Evolutionary conservation across 768 basidiomycete genomes (phyloP).

Genomic region (Leccinum variicolor): DNA sequence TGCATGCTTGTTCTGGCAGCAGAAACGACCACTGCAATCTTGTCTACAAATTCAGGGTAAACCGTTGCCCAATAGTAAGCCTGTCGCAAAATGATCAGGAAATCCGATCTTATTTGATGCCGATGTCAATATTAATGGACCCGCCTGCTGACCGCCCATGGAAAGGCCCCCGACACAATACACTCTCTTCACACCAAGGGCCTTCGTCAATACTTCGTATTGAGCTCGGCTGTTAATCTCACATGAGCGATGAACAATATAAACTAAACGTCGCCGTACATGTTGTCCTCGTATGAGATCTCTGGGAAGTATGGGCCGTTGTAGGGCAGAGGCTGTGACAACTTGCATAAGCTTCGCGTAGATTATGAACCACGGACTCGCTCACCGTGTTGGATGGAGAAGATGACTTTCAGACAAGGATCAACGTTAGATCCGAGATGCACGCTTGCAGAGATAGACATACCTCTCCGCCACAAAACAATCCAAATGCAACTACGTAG

Average conservation of each 20-base stretch:
- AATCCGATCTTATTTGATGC: neutral
- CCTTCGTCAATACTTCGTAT: conserved; percentile 47
- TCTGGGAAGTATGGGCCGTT: conserved; percentile 58
- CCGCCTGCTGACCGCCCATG: conserved; percentile 56
- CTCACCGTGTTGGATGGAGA: conserved; percentile 59
- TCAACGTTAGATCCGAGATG: neutral
- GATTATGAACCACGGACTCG: neutral
- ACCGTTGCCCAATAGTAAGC: conserved; percentile 55
- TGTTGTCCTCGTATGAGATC: conserved; percentile 57
- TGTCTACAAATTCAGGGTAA: conserved; percentile 52
- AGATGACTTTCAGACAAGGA: conserved; percentile 38
- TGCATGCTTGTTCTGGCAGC: conserved; percentile 53
- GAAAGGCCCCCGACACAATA: conserved; percentile 51
- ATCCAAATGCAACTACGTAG: conserved; percentile 52
- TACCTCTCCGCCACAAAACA: conserved; percentile 61
- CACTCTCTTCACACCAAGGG: conserved; percentile 42
- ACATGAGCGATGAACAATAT: neutral
- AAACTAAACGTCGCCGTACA: conserved; percentile 30
- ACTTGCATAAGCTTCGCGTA: neutral
- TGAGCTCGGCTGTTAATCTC: conserved; percentile 45
- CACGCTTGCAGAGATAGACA: conserved; percentile 3
- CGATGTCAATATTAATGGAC: neutral
- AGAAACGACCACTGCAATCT: conserved; percentile 42
- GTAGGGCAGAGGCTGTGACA: conserved; percentile 45
- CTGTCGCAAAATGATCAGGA: conserved; percentile 22